A percentile compares a stretch with the other conserved stretches of the same genome.
These are phyloP conservation scores for Quercus lobata DNA, from an alignment of 331 rosid genomes.

Conservation along the genomic window DNA sequence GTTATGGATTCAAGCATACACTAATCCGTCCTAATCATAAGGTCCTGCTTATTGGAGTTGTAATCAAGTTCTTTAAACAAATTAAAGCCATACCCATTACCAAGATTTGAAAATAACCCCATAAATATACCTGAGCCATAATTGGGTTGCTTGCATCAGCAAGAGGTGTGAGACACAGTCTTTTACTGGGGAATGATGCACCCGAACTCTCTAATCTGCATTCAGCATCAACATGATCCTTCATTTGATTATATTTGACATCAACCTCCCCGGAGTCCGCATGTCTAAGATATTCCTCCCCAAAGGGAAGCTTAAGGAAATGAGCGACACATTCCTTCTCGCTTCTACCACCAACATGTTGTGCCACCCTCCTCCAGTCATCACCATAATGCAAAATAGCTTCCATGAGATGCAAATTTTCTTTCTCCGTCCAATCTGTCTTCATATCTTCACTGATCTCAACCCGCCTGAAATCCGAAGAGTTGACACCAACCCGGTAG, in stretches of 20 bases:
- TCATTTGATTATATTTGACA: conserved; percentile 12
- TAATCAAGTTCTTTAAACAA: neutral
- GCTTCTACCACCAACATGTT: conserved; percentile 75
- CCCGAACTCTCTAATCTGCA: conserved; percentile 30
- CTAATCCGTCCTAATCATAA: neutral
- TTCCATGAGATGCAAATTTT: conserved; percentile 76
- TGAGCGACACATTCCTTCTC: conserved; percentile 90
- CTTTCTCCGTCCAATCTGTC: conserved; percentile 78
- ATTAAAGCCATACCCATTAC: neutral
- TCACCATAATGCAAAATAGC: conserved; percentile 76
- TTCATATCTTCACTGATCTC: conserved; percentile 77
- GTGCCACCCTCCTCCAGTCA: conserved; percentile 87
- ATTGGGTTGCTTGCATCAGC: conserved; percentile 98
- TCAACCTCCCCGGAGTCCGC: conserved; percentile 27
- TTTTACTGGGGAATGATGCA: conserved; percentile 37
- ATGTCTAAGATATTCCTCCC: conserved; percentile 53
- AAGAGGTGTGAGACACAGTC: conserved; percentile 84
- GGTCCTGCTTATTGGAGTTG: neutral
- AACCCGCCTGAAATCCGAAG: conserved; percentile 85
- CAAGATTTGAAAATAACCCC: neutral
- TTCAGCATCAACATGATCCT: conserved; percentile 35
- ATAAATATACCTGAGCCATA: conserved; percentile 83
- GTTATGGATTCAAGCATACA: neutral
- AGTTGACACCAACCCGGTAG: conserved; percentile 71
- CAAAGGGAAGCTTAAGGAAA: conserved; percentile 79